Evolutionary conservation across 2,329 filamentous ascomycete species (phyloP).

Genomic region (Monosporascus sp.): DNA sequence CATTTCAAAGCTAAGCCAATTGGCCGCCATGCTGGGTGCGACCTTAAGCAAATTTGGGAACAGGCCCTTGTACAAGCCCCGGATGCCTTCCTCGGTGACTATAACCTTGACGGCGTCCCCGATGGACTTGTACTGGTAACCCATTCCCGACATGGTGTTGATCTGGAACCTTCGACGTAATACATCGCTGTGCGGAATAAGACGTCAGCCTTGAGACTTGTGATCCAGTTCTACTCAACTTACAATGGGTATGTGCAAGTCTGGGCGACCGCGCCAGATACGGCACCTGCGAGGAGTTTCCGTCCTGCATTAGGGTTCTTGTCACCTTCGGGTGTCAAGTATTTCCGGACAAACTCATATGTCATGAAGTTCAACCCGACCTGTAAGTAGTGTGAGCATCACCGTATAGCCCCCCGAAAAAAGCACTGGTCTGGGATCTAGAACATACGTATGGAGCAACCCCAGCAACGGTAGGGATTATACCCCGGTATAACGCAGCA

Average conservation of each 20-base stretch:
- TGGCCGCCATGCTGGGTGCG: slow-evolving; percentile 96
- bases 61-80: slow-evolving; percentile 92
- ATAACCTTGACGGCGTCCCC: slow-evolving; percentile 80
- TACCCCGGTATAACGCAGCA: slow-evolving; percentile 84
- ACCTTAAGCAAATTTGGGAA: slow-evolving; percentile 94
- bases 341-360: slow-evolving; percentile 82
- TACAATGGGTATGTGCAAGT: slow-evolving; percentile 98
- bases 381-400: slow-evolving; percentile 36
- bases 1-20: slow-evolving; percentile 95
- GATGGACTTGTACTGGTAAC: slow-evolving; percentile 89
- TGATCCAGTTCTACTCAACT: slow-evolving; percentile 31
- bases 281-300: slow-evolving; percentile 83
- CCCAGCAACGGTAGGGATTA: slow-evolving; percentile 87
- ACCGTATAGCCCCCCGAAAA: background rate
- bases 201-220: slow-evolving; percentile 4
- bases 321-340: slow-evolving; percentile 82
- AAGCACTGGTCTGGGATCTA: background rate
- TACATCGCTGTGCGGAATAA: slow-evolving; percentile 61
- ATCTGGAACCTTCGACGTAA: slow-evolving; percentile 93
- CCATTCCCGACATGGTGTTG: slow-evolving; percentile 98
- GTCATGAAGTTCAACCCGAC: slow-evolving; percentile 98
- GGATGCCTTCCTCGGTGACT: slow-evolving; percentile 73
- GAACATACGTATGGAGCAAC: slow-evolving; percentile 81
- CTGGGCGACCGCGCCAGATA: slow-evolving; percentile 94
- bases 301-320: slow-evolving; percentile 73